Base-by-base conservation (phyloP, 2,329 filamentous ascomycete genomes). In the Colletotrichum sp. region DNA sequence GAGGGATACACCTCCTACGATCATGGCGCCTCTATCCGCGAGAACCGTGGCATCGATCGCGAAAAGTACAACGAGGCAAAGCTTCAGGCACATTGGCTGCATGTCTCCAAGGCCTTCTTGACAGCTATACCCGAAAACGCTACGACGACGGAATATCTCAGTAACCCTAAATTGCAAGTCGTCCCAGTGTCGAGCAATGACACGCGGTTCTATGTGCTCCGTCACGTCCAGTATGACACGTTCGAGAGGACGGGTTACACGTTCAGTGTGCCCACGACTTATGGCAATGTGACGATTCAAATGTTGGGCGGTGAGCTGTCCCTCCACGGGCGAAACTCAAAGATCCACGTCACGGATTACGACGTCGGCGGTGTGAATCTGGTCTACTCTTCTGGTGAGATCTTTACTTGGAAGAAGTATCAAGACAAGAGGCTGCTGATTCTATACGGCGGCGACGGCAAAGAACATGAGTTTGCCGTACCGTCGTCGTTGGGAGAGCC, bases 41-140 rank as follows among this genome's bases (percentile, higher is more conserved):
- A 95, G 79, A 90, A 92, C 65, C 89, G 93, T 27, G 88, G 88
- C 13, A 84, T 95, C 4, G 82, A 86, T 62, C 88, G 93, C 7
- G 92, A 94, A 79, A 95, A 95, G 82, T 95, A 94, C 81, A 91
- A 90, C 72, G 93, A 95, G 80, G 85, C 93, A 21, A 95, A 95
- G 79, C 87, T 95, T 1, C 84, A 93, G 77, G 92, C 90, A 12
- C 34, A 62, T 15, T 62, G 34, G 59, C 24, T 62, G n/a, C 59
- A 62, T 34, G 59, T 27, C 9, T 62, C 59, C n/a, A 21, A 62
- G 13, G 59, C 59, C 33, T 62, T 43, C 21, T 24, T 43, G 21
- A 43, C 59, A 18, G 21, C 59, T 13, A 27, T 62, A 7, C 59
- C 59, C 9, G 33, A 62, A 24, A 24, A 36, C 4, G 36, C 12